phyloP scores from a whole-genome alignment of 768 basidiomycete genomes.

The Clathrus columnatus region DNA sequence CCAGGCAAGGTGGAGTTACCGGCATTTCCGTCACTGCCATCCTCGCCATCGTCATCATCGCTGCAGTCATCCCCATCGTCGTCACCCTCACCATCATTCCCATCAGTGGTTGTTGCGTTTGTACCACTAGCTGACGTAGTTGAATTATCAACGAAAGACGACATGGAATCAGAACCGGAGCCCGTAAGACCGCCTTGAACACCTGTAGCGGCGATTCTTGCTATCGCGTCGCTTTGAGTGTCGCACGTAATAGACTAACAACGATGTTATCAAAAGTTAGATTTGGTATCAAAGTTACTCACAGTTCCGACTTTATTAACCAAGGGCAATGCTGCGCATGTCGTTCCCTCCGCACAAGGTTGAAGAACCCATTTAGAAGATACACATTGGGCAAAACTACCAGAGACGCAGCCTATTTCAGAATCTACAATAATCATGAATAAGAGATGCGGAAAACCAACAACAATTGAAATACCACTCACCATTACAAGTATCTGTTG shows the following conservation, averaged over 20 bases:
- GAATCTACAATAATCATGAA: slow-evolving; percentile 17
- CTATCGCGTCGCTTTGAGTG: slow-evolving; percentile 24
- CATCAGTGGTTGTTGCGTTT: slow-evolving; percentile 11
- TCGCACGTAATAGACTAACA: slow-evolving; percentile 8
- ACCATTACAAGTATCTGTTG: slow-evolving; percentile 39
- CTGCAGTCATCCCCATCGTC: slow-evolving; percentile 11
- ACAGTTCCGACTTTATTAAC: slow-evolving; percentile 31
- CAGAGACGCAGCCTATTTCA: slow-evolving; percentile 37
- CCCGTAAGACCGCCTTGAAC: slow-evolving; percentile 21
- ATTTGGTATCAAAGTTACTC: not conserved
- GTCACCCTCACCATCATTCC: slow-evolving; percentile 12
- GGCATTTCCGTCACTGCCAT: slow-evolving; percentile 10
- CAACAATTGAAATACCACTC: slow-evolving; percentile 10
- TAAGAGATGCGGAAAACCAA: not conserved
- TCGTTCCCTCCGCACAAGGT: slow-evolving; percentile 25
- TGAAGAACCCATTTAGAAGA: slow-evolving; percentile 36
- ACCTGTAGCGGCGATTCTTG: slow-evolving; percentile 33
- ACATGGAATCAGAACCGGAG: not conserved
- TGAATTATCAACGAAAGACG: slow-evolving; percentile 16
- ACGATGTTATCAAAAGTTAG: not conserved
- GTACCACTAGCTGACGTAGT: slow-evolving; percentile 11
- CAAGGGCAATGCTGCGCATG: slow-evolving; percentile 35
- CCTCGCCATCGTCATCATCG: slow-evolving; percentile 10
- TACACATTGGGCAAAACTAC: slow-evolving; percentile 44
- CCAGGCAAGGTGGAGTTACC: slow-evolving; percentile 9